Percentiles rank a stretch among this genome's conserved stretches.
These are phyloP conservation scores for Capsicum pubescens DNA, from an alignment of 257 asterid genomes.

Conservation along the genomic window DNA sequence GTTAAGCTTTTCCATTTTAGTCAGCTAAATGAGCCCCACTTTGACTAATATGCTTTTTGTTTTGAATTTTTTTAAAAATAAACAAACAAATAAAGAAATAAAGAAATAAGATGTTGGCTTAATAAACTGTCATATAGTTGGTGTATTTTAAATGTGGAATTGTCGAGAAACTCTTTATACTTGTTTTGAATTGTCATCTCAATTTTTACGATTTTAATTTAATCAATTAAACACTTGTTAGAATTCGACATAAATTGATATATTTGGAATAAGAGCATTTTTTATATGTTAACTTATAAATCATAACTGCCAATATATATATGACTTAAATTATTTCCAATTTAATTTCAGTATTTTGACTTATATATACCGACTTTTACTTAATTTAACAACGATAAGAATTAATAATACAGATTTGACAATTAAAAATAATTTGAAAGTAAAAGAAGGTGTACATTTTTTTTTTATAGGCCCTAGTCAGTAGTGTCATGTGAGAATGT, in stretches of 20 bases:
- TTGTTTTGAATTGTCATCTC: too few relatives aligned
- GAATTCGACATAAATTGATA: neutral
- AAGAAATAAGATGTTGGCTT: neutral
- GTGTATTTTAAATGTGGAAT: too few relatives aligned
- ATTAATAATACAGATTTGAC: neutral
- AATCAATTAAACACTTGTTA: too few relatives aligned
- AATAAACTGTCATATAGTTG: too few relatives aligned
- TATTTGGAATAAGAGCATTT: slow-evolving; percentile 22
- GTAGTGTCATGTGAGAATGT: neutral
- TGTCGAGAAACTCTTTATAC: too few relatives aligned
- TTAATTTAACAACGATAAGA: neutral
- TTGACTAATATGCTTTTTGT: neutral
- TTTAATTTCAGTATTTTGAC: neutral
- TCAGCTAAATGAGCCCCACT: neutral
- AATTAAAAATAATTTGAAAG: neutral
- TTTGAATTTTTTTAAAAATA: neutral
- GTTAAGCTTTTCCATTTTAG: neutral
- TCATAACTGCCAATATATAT: neutral
- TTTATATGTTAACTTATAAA: neutral
- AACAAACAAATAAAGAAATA: neutral
- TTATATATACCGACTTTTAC: neutral
- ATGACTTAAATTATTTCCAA: neutral
- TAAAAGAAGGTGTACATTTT: neutral
- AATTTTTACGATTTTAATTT: too few relatives aligned
- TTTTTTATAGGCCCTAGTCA: neutral